Conservation (phyloP, 768 basidiomycete species). For the Trametes cubensis region DNA sequence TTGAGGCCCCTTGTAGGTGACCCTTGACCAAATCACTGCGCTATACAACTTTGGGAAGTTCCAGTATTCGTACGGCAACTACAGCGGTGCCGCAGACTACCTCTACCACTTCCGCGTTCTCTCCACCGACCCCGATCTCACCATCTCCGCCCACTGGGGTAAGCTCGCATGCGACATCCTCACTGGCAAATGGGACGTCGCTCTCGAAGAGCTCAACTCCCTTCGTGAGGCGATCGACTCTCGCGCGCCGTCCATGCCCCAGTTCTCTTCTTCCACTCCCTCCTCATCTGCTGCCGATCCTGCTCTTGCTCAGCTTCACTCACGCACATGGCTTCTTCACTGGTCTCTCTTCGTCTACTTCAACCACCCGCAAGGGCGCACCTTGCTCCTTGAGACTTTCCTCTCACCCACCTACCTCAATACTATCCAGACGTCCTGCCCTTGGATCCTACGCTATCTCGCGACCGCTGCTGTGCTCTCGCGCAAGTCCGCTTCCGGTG, state of each 20-base stretch:
- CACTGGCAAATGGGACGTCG: conserved; percentile 92
- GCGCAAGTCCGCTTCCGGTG: conserved; percentile 67
- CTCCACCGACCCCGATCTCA: conserved; percentile 90
- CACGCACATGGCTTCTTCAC: conserved; percentile 94
- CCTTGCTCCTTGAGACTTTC: conserved; percentile 94
- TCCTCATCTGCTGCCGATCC: conserved; percentile 48
- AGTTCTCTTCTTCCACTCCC: conserved; percentile 37
- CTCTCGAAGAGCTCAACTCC: conserved; percentile 92
- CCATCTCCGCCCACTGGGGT: conserved; percentile 97
- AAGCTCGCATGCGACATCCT: conserved; percentile 97
- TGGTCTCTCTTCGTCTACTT: conserved; percentile 99
- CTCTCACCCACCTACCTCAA: conserved; percentile 96
- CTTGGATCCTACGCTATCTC: conserved; percentile 94
- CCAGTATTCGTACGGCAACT: conserved; percentile 98
- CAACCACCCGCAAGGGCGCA: conserved; percentile 91
- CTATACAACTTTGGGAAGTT: conserved; percentile 98
- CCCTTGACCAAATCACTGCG: conserved; percentile 91
- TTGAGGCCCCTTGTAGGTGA: conserved; percentile 59
- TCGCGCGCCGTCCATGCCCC: conserved; percentile 54
- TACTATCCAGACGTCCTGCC: conserved; percentile 94
- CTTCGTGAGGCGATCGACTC: conserved; percentile 93
- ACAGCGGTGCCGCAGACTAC: conserved; percentile 95
- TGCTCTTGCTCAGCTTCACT: conserved; percentile 87
- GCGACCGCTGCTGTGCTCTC: conserved; percentile 92
- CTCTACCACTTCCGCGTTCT: conserved; percentile 98